A percentile compares a stretch with the other conserved stretches of the same genome.
phyloP scores from a whole-genome alignment of 352 stramenopile genomes.

The Globisporangium takayamanum region DNA sequence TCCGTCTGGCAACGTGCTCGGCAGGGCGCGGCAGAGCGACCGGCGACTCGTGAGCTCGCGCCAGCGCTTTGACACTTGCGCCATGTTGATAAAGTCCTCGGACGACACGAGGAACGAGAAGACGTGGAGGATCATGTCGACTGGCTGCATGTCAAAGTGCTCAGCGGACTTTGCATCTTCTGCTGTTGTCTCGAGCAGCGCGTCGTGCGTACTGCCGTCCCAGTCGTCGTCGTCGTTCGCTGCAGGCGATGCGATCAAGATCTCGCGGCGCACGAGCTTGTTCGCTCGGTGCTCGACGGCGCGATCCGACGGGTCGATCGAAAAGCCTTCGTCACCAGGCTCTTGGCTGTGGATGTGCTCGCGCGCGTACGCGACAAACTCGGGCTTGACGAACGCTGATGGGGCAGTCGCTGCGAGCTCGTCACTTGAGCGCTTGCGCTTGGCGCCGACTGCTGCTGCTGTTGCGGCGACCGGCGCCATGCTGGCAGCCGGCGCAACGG shows the following conservation, averaged over 20 bases:
- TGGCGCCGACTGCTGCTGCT: constrained; percentile 6
- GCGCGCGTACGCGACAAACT: constrained; percentile 67
- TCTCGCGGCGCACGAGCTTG: constrained; percentile 80
- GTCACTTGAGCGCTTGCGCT: constrained; percentile 14
- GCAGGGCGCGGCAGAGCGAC: constrained; percentile 64
- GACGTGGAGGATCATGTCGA: constrained; percentile 85
- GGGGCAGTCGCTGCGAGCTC: constrained; percentile 6
- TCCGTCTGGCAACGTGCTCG: constrained; percentile 60
- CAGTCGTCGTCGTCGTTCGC: constrained; percentile 76
- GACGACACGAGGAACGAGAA: constrained; percentile 80
- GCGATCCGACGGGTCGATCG: constrained; percentile 78
- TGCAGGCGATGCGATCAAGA: constrained; percentile 75
- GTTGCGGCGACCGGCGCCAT: neutral
- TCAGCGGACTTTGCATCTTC: constrained; percentile 38
- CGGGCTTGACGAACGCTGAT: constrained; percentile 5
- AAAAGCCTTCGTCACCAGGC: constrained; percentile 74
- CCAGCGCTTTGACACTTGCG: constrained; percentile 74
- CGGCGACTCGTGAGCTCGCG: constrained; percentile 63
- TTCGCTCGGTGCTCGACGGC: constrained; percentile 78
- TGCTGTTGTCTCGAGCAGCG: constrained; percentile 26
- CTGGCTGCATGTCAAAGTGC: constrained; percentile 80
- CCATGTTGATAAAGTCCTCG: constrained; percentile 65
- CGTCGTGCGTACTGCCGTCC: constrained; percentile 32
- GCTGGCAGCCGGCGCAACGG: neutral
- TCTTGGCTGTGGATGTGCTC: constrained; percentile 80